Evolutionary conservation across 2,329 filamentous ascomycete genomes (phyloP).

Genomic region (Orbilia quercus): DNA sequence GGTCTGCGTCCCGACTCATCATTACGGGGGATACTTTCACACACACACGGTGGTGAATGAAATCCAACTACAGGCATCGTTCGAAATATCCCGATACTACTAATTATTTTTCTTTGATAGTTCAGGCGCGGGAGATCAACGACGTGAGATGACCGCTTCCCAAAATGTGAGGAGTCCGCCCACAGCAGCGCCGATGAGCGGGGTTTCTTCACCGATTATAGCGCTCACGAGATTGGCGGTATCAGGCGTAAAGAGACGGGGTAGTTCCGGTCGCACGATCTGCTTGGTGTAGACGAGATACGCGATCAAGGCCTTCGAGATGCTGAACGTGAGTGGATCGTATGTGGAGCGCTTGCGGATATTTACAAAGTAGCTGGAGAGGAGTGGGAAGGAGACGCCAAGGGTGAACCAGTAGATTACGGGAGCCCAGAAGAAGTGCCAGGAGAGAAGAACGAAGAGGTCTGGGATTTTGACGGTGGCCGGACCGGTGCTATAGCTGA

Average conservation of each 20-base stretch:
- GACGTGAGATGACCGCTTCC: slow-evolving; percentile 70
- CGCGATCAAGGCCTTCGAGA: slow-evolving; percentile 83
- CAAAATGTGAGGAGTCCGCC: slow-evolving; percentile 78
- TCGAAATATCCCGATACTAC: slow-evolving; percentile 2
- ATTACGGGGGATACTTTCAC: slow-evolving; percentile 1
- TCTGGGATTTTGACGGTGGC: slow-evolving; percentile 46
- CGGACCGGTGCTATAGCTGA: slow-evolving; percentile 37
- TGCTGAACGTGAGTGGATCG: slow-evolving; percentile 90
- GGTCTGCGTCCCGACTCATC: slow-evolving; percentile 19
- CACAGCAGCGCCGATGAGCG: slow-evolving; percentile 76
- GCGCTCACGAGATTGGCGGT: slow-evolving; percentile 73
- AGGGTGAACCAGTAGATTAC: slow-evolving; percentile 54
- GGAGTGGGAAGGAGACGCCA: slow-evolving; percentile 43
- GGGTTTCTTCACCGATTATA: slow-evolving; percentile 76
- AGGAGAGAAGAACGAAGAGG: slow-evolving; percentile 46
- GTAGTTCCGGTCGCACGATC: slow-evolving; percentile 66
- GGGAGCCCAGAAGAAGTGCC: slow-evolving; percentile 45
- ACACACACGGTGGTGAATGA: background rate
- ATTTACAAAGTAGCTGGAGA: slow-evolving; percentile 52
- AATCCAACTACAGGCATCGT: background rate
- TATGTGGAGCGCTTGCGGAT: slow-evolving; percentile 49
- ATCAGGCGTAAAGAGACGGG: slow-evolving; percentile 71
- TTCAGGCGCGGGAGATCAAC: slow-evolving; percentile 6
- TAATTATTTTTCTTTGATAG: background rate
- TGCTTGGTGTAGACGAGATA: slow-evolving; percentile 82